Evolutionary conservation across 768 basidiomycete species (phyloP), one percentile per base, ranked within the genome.

Genomic region (Dentipellis sp.): DNA sequence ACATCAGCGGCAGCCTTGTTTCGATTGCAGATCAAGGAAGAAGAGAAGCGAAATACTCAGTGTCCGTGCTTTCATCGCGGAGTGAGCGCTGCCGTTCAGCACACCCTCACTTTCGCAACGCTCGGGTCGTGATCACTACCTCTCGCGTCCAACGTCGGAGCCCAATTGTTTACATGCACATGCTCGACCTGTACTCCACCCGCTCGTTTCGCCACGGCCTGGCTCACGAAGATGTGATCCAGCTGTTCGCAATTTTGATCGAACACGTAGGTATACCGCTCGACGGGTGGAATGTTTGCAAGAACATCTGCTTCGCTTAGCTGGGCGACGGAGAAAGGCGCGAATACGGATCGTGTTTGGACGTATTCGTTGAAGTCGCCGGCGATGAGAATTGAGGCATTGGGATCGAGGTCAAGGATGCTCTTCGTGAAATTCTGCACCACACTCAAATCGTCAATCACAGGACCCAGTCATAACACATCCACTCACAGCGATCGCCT

Each of bases 281-380:
- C 82, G 9, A 71, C 74, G 1, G 69, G 67, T 1, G 72, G 71
- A 38, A 81, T 71, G 19, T 68, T 68, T 8, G 79, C 78, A 22
- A 74, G 72, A 57, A 75, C 78, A 64, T 83, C 80, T 37, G 79
- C 73, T 52, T 83, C 81, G 19, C 64, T 64, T 47, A 82, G 63
- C 29, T 29, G 29, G 3, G 29, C 29, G 19, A 78, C 53, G 5
- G 64, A 65, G 54, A 83, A 66, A 4, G 79, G 71, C 47, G 65
- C 66, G 66, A 76, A 81, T 29, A 79, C 78, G 10, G 78, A 72
- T 50, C 77, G 76, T 1, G 82, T 74, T 59, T 80, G 77, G 17
- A 73, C 61, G 67, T 71, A 83, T 62, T 84, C 82, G 64, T 85
- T 85, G 69, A 78, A 82, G 67, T 83, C 82, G 5, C 83, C 82